These are phyloP conservation scores for Geranium rotundifolium DNA, from an alignment of 345 rosid genomes.

Conservation along the genomic window DNA sequence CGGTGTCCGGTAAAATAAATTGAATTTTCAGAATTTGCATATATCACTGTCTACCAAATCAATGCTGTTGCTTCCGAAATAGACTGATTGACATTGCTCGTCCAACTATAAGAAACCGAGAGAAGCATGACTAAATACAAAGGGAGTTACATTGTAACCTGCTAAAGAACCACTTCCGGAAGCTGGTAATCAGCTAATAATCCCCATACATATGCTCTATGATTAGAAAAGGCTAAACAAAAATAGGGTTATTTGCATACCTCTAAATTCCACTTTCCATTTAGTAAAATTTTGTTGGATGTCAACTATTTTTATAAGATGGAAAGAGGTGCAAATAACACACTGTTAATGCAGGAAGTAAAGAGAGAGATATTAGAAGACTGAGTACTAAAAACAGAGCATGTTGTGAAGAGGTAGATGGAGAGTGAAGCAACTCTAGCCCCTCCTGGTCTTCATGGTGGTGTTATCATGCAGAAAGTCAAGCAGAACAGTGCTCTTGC, in stretches of 20 bases:
- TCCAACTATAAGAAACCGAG: no score
- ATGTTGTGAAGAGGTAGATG: no score
- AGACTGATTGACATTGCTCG: not conserved
- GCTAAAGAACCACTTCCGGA: not conserved
- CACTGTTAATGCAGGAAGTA: slow-evolving; percentile 21
- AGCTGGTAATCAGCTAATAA: not conserved
- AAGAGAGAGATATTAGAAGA: not conserved
- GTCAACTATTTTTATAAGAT: not conserved
- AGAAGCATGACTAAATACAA: no score
- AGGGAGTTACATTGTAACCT: not conserved
- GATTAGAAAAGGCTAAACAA: not conserved
- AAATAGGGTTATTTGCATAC: not conserved
- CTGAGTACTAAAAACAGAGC: slow-evolving; percentile 9
- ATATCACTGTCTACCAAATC: slow-evolving; percentile 3
- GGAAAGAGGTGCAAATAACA: slow-evolving; percentile 36
- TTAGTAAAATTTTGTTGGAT: not conserved
- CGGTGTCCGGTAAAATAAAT: not conserved
- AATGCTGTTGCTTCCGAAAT: slow-evolving; percentile 9
- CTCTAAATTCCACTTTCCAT: not conserved
- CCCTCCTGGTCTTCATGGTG: slow-evolving; percentile 28
- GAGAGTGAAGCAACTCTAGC: slow-evolving; percentile 3
- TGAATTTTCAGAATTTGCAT: slow-evolving; percentile 1
- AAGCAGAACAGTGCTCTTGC: slow-evolving; percentile 84
- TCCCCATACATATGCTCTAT: not conserved
- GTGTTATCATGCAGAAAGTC: slow-evolving; percentile 50